Base-by-base conservation (phyloP, 2,329 filamentous ascomycete genomes). In the Pestalotiopsis sp. region DNA sequence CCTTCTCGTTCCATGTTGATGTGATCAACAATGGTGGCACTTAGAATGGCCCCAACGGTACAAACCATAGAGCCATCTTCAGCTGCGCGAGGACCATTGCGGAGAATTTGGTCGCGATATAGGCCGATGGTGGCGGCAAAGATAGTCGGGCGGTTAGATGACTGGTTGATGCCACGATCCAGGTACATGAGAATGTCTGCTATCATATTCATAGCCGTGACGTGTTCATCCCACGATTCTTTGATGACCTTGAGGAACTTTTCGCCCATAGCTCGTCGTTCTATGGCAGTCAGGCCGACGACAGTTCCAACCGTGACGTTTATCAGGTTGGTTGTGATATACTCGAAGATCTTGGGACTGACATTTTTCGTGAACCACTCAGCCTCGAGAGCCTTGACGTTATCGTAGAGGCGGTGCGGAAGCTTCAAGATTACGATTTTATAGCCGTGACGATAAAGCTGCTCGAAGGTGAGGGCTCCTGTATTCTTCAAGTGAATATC, bases 121-220 rank as follows among this genome's bases (percentile, higher is more conserved):
- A 98, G 85, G 2, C 91, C 91, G 85, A 99, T 97, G 2, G 93
- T 91, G 11, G 92, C 89, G 14, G 91, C 89, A 77, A 95, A 98
- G 67, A 98, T 96, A 0, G 92, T 92, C 0, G 93, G 91, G 5
- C 89, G 87, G 69, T 90, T 88, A 5, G 81, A 75, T 71, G 97
- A 94, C 45, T 90, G 85, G 64, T 90, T 92, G 75, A 93, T 94
- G 36, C 95, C 91, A 64, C 94, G 92, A 78, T 99, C 95, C 85
- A 99, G 93, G 77, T 98, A 98, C 94, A 98, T 98, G 65, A 98
- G 86, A 40, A 98, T 94, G 79, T 98, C 96, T 4, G 95, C 94
- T 65, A 94, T 91, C 95, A 98, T 98, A 77, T 94, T 94, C 93
- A 97, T 97, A 59, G 93, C 95, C 68, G 93, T 89, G 77, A 95